Evolutionary conservation across 169 alveolate genomes (phyloP), one percentile per base, ranked within the genome.

Genomic region (Plasmodium vivax): DNA sequence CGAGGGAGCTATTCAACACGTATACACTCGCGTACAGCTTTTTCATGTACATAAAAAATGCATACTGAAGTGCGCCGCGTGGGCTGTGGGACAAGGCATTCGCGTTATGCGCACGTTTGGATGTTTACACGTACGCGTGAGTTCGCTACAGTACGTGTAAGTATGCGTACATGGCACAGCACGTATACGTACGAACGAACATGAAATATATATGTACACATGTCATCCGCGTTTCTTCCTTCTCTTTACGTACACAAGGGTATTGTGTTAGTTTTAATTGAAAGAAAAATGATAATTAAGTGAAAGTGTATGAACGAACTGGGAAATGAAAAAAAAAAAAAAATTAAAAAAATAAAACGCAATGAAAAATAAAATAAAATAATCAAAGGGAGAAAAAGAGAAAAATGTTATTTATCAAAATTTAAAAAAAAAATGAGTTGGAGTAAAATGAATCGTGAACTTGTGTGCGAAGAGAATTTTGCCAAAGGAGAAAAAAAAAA

Each of bases 381-480:
- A 54, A n/a, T 34, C 36, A 82, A 82, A 54, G 47, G 54, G 88
- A 82, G 54, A 82, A 82, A 80, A 80, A 80, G 62, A 80, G 85
- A 80, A 43, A 80, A 80, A 80, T 41, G 58, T 45, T 80, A 23
- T 38, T 45, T 36, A 80, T 80, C 27, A 80, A 80, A 80, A 80
- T 80, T 80, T 41, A 19, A 27, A 80, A 80, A 80, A 80, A 80
- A 80, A 80, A 45, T 79, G 43, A 80, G 45, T 80, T 41, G 85
- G 71, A 9, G 85, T 80, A 43, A 80, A 80, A 80, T 38, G 51
- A 8, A 80, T 80, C 73, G 36, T 41, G 58, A 41, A 36, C 85
- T 80, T 80, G 85, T 80, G 85, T 80, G 85, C 85, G 85, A 45
- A 80, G n/a, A 80, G 56, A 80, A 14, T 14, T 41, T 80, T 36